A percentile compares a stretch with the other conserved stretches of the same genome.
Evolutionary conservation across 371 early-diverging fungal species (phyloP).

Genomic region (Encephalitozoon intestinalis): DNA sequence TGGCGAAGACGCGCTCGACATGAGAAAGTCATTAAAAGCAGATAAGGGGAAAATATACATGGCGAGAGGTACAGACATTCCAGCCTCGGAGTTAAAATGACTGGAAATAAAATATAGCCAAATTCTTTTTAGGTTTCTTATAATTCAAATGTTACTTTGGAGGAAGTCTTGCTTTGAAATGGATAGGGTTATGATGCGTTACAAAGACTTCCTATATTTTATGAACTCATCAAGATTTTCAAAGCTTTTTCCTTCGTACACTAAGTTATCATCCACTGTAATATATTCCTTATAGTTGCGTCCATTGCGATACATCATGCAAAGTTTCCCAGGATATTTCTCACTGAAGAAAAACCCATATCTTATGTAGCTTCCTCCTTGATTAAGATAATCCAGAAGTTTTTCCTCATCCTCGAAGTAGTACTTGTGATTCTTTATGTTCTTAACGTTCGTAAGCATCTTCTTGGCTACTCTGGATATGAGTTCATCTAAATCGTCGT

Average conservation of each 20-base stretch:
- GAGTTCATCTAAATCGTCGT: slow-evolving; percentile 34
- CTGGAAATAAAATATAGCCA: not conserved
- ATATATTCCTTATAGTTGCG: slow-evolving; percentile 23
- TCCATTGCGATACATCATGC: slow-evolving; percentile 21
- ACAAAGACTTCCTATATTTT: slow-evolving; percentile 28
- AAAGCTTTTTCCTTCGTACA: slow-evolving; percentile 36
- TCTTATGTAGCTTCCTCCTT: slow-evolving; percentile 3
- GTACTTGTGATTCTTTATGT: slow-evolving; percentile 31
- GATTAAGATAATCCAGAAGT: slow-evolving; percentile 10
- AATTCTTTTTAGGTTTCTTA: not conserved
- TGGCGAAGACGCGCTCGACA: slow-evolving; percentile 59
- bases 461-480: slow-evolving; percentile 15
- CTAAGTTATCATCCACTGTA: slow-evolving; percentile 14
- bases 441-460: slow-evolving; percentile 8
- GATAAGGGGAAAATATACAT: slow-evolving; percentile 13
- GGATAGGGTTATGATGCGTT: not conserved
- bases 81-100: not conserved
- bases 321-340: slow-evolving; percentile 41
- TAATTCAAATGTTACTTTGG: too few species aligned
- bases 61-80: slow-evolving; percentile 18
- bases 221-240: slow-evolving; percentile 38
- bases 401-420: slow-evolving; percentile 14
- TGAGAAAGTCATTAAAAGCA: slow-evolving; percentile 45
- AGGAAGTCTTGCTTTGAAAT: too few species aligned
- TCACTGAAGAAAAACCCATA: slow-evolving; percentile 38